phyloP scores from a whole-genome alignment of 169 alveolate species.

The Cryptosporidium felis region DNA sequence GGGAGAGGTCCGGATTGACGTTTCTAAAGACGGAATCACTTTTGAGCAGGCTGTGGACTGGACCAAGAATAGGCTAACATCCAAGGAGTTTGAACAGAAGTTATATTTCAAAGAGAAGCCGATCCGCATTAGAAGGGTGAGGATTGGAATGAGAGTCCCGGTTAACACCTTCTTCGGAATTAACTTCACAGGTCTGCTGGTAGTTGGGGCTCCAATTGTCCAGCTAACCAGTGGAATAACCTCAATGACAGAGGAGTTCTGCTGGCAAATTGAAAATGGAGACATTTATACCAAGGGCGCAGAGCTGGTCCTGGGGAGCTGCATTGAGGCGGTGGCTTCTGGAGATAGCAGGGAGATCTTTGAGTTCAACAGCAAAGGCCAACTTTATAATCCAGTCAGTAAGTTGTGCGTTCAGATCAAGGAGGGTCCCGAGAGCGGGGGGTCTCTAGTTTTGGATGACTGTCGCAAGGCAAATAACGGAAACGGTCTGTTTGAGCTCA shows the following conservation, averaged over 20 bases:
- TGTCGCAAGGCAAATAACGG: constrained; percentile 42
- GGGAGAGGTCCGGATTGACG: constrained; percentile 65
- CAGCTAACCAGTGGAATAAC: constrained; percentile 71
- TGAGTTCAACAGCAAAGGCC: constrained; percentile 63
- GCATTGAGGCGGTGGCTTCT: constrained; percentile 70
- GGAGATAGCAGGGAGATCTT: constrained; percentile 72
- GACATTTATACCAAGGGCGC: constrained; percentile 61
- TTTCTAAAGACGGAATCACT: constrained; percentile 51
- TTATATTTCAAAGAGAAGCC: constrained; percentile 53
- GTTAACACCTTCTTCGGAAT: constrained; percentile 35
- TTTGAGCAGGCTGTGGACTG: constrained; percentile 66
- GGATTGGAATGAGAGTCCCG: constrained; percentile 55
- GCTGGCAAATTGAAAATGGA: constrained; percentile 64
- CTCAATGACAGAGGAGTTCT: constrained; percentile 65
- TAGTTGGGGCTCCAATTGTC: constrained; percentile 67
- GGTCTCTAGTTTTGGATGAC: constrained; percentile 49
- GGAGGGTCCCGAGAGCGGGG: constrained; percentile 17
- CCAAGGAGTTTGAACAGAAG: constrained; percentile 63
- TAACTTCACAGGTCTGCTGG: constrained; percentile 54
- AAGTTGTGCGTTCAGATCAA: constrained; percentile 54
- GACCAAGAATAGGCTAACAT: constrained; percentile 46
- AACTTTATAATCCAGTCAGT: constrained; percentile 63
- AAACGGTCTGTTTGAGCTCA: constrained; percentile 50
- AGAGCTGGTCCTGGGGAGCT: constrained; percentile 58
- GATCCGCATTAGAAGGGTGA: constrained; percentile 31